Evolutionary conservation across 768 basidiomycete genomes (phyloP).

Genomic region (Boletus rufocinnamomeus): DNA sequence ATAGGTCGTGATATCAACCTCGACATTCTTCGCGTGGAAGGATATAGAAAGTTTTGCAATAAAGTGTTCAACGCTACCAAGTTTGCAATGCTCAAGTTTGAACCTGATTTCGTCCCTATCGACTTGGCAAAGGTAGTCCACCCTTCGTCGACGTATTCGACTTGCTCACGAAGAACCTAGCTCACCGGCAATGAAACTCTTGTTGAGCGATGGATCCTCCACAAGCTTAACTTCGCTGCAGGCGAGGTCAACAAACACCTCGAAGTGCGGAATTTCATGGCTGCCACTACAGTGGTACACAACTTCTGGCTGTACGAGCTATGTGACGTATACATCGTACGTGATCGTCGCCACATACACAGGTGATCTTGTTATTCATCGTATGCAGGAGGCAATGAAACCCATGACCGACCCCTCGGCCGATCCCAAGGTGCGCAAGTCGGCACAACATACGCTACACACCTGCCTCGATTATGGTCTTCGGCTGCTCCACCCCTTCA

Average conservation of each 20-base stretch:
- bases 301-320: conserved; percentile 99
- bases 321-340: conserved; percentile 97
- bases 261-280: conserved; percentile 87
- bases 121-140: conserved; percentile 61
- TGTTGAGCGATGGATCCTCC: conserved; percentile 93
- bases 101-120: conserved; percentile 77
- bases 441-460: conserved; percentile 95
- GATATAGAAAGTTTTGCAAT: conserved; percentile 99
- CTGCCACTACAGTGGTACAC: conserved; percentile 79
- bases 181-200: conserved; percentile 88
- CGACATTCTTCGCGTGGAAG: conserved; percentile 94
- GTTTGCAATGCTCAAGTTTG: conserved; percentile 98
- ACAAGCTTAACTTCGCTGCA: conserved; percentile 86
- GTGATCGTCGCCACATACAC: conserved; percentile 31
- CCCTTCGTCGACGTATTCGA: not conserved
- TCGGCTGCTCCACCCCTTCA: conserved; percentile 92
- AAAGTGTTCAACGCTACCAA: conserved; percentile 99
- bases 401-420: conserved; percentile 88
- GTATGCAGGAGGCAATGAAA: conserved; percentile 91
- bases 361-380: not conserved
- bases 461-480: conserved; percentile 92
- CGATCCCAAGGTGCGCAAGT: conserved; percentile 60
- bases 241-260: conserved; percentile 75
- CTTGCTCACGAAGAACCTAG: conserved; percentile 40
- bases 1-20: conserved; percentile 95